Base-by-base conservation (phyloP, 1,284 basidiomycete species). In the Singerocomus inundabilis region DNA sequence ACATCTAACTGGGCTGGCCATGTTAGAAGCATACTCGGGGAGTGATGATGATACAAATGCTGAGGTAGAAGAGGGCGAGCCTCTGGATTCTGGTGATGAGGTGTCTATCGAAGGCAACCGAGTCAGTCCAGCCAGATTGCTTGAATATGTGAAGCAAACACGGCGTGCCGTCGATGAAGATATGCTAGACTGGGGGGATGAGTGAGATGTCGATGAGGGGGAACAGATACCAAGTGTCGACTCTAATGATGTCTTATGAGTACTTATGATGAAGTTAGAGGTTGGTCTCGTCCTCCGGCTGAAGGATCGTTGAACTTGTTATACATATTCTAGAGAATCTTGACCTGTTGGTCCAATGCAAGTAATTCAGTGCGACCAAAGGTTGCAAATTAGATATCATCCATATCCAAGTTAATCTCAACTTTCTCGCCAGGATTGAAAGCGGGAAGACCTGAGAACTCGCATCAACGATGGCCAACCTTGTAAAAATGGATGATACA, bases 401-500 rank as follows among this genome's bases (percentile, higher is more conserved):
- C 93, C 82, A 88, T 89, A 48, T 79, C 82, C 55, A 93, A 79
- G 66, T 85, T 82, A 66, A 90, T 89, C 75, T 94, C 87, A 36
- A 98, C 93, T 76, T 97, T 95, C 76, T 98, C 93, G 48, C 97
- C 97, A 1, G 97, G 96, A 72, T 97, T 92, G 76, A 99, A 99
- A 5, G 96, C 93, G 44, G 97, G 97, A 39, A 99, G 80, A 57
- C 96, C 94, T 86, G 40, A 12, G 21, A 3, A 10, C 29, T 35
- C 25, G 32, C 46, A 31, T 58, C 28, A 53, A 46, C 50, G 34
- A 54, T 45, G 26, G 35, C 6, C 28, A 37, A 32, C 26, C 40
- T 39, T 36, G 33, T 30, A 43, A 52, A 43, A 47, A 16, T 37
- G 30, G 52, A 10, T 18, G 46, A 41, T 28, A 80, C 87, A 59